These are phyloP conservation scores for Pestalotiopsis sp. DNA, from an alignment of 2,329 filamentous ascomycete species.

Conservation along the genomic window DNA sequence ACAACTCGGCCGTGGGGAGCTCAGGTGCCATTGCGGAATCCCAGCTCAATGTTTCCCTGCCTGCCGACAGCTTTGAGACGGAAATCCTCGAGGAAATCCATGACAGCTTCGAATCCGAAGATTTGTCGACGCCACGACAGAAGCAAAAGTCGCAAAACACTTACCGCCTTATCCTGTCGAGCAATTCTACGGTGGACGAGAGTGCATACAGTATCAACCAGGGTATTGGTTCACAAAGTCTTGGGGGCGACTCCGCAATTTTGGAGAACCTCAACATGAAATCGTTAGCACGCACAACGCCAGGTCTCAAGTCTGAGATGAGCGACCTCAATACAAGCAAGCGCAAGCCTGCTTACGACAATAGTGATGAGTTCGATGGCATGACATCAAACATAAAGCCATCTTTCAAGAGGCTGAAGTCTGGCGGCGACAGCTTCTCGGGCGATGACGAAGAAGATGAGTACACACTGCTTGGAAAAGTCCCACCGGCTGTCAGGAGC, in stretches of 20 bases:
- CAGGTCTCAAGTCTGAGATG: constrained; percentile 22
- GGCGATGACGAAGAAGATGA: constrained; percentile 39
- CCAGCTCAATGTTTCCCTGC: constrained; percentile 50
- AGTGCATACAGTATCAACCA: constrained; percentile 30
- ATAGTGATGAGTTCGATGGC: constrained; percentile 53
- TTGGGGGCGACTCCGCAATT: constrained; percentile 52
- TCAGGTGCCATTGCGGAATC: constrained; percentile 52
- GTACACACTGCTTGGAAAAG: constrained; percentile 46
- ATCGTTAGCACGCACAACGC: constrained; percentile 30
- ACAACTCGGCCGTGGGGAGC: constrained; percentile 54
- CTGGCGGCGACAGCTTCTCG: constrained; percentile 43
- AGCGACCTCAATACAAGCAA: constrained; percentile 54
- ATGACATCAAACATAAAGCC: constrained; percentile 40
- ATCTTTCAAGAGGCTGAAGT: constrained; percentile 58
- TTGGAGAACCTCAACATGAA: constrained; percentile 46
- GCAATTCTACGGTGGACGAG: constrained; percentile 17
- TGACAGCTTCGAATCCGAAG: constrained; percentile 51
- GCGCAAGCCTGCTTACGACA: constrained; percentile 54
- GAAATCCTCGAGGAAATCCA: constrained; percentile 45
- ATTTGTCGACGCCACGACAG: constrained; percentile 36
- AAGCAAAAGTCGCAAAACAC: constrained; percentile 24
- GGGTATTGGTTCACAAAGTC: constrained; percentile 51
- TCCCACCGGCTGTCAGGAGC: constrained; percentile 51
- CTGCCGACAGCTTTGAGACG: constrained; percentile 33
- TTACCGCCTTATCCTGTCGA: constrained; percentile 11